Conservation (phyloP, 305 asterid genomes). For the Fraxinus greggii region DNA sequence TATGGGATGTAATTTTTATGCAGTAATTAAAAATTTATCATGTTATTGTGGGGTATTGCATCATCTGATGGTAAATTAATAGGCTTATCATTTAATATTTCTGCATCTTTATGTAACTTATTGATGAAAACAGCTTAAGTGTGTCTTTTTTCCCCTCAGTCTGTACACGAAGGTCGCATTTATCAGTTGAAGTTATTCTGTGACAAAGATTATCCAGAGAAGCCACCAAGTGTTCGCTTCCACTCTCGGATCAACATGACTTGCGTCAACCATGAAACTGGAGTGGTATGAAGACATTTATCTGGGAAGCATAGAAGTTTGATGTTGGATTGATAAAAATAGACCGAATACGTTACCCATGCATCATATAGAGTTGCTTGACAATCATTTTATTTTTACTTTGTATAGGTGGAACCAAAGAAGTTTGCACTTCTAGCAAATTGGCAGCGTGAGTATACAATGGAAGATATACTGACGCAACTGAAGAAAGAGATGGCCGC, state of each 20-base stretch:
- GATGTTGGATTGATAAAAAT: background rate
- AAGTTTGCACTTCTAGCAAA: slow-evolving; percentile 32
- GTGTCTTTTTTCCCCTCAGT: slow-evolving; percentile 22
- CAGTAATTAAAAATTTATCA: background rate
- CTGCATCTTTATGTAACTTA: background rate
- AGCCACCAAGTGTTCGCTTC: slow-evolving; percentile 54
- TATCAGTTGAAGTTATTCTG: slow-evolving; percentile 55
- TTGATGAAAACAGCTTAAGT: background rate
- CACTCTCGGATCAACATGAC: slow-evolving; percentile 54
- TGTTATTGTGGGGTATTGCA: background rate
- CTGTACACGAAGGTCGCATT: slow-evolving; percentile 58
- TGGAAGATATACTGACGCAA: slow-evolving; percentile 61
- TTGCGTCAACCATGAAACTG: slow-evolving; percentile 57
- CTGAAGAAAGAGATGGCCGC: slow-evolving; percentile 72
- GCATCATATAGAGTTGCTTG: background rate
- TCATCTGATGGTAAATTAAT: background rate
- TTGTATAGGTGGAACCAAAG: background rate
- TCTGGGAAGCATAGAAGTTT: background rate
- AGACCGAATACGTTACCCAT: background rate
- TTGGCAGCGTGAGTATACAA: slow-evolving; percentile 64
- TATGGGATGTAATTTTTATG: background rate
- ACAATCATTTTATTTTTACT: background rate
- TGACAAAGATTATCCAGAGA: slow-evolving; percentile 60
- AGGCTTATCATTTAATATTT: background rate
- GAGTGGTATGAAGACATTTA: slow-evolving; percentile 39